These are phyloP conservation scores for Nadsonia commutata DNA, from an alignment of 1,139 yeast genomes.

Conservation along the genomic window DNA sequence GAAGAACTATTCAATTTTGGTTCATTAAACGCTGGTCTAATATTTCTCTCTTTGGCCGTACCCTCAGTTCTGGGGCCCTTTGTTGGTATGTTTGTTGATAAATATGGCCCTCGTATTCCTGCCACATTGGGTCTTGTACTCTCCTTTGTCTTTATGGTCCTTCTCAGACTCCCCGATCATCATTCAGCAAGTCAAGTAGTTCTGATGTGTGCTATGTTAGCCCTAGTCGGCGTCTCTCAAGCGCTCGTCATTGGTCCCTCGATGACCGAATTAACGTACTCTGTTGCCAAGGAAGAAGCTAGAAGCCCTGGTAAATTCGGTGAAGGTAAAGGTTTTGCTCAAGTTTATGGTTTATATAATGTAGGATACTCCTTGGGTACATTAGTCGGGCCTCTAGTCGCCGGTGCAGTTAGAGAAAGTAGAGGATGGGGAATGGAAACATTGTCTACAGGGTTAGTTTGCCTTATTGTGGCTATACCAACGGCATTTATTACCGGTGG, in stretches of 20 bases:
- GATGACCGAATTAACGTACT: constrained; percentile 21
- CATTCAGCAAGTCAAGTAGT: constrained; percentile 17
- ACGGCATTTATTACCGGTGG: constrained; percentile 19
- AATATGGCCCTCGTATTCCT: constrained; percentile 19
- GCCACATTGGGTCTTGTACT: constrained; percentile 17
- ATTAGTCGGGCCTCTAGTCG: constrained; percentile 22
- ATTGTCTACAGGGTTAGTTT: constrained; percentile 17
- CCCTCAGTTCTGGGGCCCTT: constrained; percentile 22
- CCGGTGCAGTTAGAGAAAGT: constrained; percentile 16
- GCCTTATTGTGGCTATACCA: constrained; percentile 14
- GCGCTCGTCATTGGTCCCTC: constrained; percentile 17
- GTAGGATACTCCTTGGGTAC: constrained; percentile 22
- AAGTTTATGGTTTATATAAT: constrained; percentile 24
- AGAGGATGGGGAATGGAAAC: constrained; percentile 18
- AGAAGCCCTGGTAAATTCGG: constrained; percentile 21
- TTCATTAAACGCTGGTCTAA: constrained; percentile 20
- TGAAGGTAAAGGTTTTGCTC: constrained; percentile 22
- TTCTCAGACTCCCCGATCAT: constrained; percentile 19
- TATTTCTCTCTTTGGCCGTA: constrained; percentile 21
- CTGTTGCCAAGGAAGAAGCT: constrained; percentile 15
- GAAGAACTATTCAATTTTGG: constrained; percentile 19
- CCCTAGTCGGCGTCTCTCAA: constrained; percentile 17
- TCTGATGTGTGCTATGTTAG: constrained; percentile 18
- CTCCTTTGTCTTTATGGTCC: constrained; percentile 15
- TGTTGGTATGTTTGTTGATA: constrained; percentile 20